phyloP scores from a whole-genome alignment of 2,329 filamentous ascomycete species.

The Apiospora pterosperma region DNA sequence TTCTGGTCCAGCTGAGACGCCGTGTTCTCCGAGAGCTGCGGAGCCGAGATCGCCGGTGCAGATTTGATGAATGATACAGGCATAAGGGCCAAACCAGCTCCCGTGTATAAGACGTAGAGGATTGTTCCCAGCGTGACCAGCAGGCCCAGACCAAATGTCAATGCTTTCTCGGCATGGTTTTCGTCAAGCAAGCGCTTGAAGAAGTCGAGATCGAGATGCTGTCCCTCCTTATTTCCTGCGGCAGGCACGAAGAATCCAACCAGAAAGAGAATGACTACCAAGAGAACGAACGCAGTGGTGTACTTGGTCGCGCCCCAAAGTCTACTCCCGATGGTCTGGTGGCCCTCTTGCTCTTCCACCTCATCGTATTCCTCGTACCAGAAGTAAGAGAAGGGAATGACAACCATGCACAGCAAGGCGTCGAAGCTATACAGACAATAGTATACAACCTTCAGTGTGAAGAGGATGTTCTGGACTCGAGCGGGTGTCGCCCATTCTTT shows the following conservation, averaged over 20 bases:
- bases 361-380: slow-evolving; percentile 98
- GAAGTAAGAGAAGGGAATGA: slow-evolving; percentile 96
- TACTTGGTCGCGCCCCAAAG: slow-evolving; percentile 88
- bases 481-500: slow-evolving; percentile 93
- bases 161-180: slow-evolving; percentile 87
- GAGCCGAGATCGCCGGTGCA: slow-evolving; percentile 79
- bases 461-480: slow-evolving; percentile 72
- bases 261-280: slow-evolving; percentile 81
- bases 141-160: slow-evolving; percentile 87
- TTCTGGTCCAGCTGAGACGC: slow-evolving; percentile 81
- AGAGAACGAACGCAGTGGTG: slow-evolving; percentile 76
- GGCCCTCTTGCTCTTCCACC: slow-evolving; percentile 76
- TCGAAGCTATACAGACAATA: slow-evolving; percentile 92
- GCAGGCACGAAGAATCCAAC: slow-evolving; percentile 93
- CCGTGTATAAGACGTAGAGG: slow-evolving; percentile 85
- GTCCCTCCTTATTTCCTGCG: slow-evolving; percentile 61
- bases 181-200: slow-evolving; percentile 81
- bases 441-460: slow-evolving; percentile 83
- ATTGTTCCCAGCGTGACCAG: slow-evolving; percentile 83
- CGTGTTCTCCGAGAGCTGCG: slow-evolving; percentile 72
- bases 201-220: slow-evolving; percentile 80
- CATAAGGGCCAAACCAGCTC: slow-evolving; percentile 80
- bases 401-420: slow-evolving; percentile 79
- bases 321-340: slow-evolving; percentile 65
- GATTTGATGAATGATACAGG: slow-evolving; percentile 91